A percentile compares a stretch with the other conserved stretches of the same genome.
Conservation (phyloP, 2,329 filamentous ascomycete genomes). For the Cercospora brassicicola region DNA sequence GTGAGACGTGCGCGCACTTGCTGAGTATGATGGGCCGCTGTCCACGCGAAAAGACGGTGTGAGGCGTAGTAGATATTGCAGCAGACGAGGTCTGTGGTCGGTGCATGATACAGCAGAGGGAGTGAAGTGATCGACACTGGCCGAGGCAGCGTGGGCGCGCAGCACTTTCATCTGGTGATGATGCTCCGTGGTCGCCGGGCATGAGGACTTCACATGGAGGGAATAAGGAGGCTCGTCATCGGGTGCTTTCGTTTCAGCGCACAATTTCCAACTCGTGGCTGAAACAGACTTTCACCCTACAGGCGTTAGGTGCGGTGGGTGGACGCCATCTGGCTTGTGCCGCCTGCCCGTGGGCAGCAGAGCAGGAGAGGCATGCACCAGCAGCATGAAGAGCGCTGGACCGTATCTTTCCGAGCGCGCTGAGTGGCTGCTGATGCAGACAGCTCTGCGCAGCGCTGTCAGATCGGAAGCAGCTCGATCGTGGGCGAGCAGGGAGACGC, state of each 20-base stretch:
- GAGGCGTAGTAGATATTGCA: not conserved
- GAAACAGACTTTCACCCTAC: not conserved
- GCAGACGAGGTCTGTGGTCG: not conserved
- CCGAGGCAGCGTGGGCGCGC: not conserved
- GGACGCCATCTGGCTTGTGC: not conserved
- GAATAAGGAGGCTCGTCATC: not conserved
- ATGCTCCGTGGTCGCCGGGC: not conserved
- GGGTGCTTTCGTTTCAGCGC: not conserved
- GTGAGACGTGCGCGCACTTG: slow-evolving; percentile 1
- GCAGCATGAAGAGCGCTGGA: not conserved
- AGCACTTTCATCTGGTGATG: not conserved
- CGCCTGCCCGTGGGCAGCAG: not conserved
- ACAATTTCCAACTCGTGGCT: not conserved
- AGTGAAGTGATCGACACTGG: not conserved
- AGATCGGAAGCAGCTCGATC: not conserved
- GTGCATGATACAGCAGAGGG: not conserved
- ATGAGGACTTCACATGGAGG: not conserved
- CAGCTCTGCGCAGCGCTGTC: not conserved
- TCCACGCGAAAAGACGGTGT: slow-evolving; percentile 8
- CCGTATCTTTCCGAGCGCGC: not conserved
- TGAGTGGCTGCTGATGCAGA: not conserved
- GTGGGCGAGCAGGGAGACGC: not conserved
- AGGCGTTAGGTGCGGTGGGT: not conserved
- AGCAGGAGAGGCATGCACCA: not conserved
- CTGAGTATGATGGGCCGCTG: not conserved